phyloP scores from a whole-genome alignment of 208 protist genomes.

The Crithidia expoeki region DNA sequence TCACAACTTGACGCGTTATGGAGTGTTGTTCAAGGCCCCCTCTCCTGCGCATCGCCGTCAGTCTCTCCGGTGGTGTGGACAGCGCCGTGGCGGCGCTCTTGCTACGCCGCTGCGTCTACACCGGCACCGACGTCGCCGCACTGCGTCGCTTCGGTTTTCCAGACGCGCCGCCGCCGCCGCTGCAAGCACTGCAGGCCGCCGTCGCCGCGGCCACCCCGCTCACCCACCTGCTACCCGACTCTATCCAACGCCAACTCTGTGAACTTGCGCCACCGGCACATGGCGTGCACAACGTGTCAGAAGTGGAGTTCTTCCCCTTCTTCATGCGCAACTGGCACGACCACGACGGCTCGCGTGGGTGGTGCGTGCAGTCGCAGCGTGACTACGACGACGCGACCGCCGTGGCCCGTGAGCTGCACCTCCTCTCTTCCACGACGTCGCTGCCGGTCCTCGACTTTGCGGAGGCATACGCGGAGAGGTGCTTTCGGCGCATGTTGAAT shows the following conservation, averaged over 20 bases:
- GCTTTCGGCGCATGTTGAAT: constrained; percentile 77
- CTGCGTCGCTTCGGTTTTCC: constrained; percentile 35
- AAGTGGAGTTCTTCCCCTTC: constrained; percentile 48
- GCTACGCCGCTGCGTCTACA: constrained; percentile 60
- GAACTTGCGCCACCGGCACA: no score
- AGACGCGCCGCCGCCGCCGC: constrained; percentile 1
- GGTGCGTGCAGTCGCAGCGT: constrained; percentile 52
- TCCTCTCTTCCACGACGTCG: constrained; percentile 29
- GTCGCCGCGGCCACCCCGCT: constrained; percentile 10
- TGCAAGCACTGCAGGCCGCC: constrained; percentile 7
- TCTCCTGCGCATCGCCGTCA: constrained; percentile 56
- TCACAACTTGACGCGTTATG: no score
- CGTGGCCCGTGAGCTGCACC: constrained; percentile 46
- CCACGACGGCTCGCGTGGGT: constrained; percentile 29
- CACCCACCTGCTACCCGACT: constrained; percentile 3
- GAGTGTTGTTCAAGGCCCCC: background rate
- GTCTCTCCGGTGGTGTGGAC: constrained; percentile 83
- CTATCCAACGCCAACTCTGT: background rate
- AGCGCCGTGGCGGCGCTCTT: constrained; percentile 75
- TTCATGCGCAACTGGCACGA: constrained; percentile 83
- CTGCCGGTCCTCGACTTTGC: constrained; percentile 53
- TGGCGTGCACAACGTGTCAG: background rate
- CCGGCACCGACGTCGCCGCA: constrained; percentile 51
- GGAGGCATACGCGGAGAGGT: constrained; percentile 55
- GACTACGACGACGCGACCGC: constrained; percentile 75